phyloP scores from a whole-genome alignment of 441 rosid genomes.

The Gossypium trilobum region DNA sequence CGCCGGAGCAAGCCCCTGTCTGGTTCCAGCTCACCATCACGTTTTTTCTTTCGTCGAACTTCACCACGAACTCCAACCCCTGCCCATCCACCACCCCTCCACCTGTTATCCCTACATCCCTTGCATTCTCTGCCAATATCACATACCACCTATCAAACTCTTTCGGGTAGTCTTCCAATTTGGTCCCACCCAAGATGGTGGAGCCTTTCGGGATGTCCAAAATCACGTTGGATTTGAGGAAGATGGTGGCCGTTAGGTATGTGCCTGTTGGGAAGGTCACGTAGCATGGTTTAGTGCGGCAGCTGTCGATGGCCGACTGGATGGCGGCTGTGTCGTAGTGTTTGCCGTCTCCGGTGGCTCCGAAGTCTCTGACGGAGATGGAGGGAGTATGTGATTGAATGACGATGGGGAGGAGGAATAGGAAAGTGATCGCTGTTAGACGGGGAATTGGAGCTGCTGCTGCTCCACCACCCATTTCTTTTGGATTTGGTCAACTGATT shows the following conservation, averaged over 20 bases:
- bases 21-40: slow-evolving; percentile 85
- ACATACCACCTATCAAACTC: slow-evolving; percentile 60
- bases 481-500: neutral
- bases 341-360: slow-evolving; percentile 65
- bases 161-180: slow-evolving; percentile 51
- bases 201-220: slow-evolving; percentile 55
- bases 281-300: slow-evolving; percentile 45
- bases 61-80: slow-evolving; percentile 55
- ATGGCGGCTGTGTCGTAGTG: slow-evolving; percentile 62
- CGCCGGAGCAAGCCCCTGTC: slow-evolving; percentile 66
- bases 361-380: slow-evolving; percentile 48
- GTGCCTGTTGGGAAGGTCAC: slow-evolving; percentile 61
- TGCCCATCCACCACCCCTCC: slow-evolving; percentile 80
- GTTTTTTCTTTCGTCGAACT: slow-evolving; percentile 52
- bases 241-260: slow-evolving; percentile 65
- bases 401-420: slow-evolving; percentile 9
- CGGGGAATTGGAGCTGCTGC: neutral
- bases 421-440: neutral
- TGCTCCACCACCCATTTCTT: neutral
- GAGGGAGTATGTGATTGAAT: slow-evolving; percentile 31
- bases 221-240: slow-evolving; percentile 50
- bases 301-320: slow-evolving; percentile 63
- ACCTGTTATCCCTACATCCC: slow-evolving; percentile 68
- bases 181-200: slow-evolving; percentile 55
- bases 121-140: slow-evolving; percentile 60